Conservation (phyloP, 495 filamentous ascomycete genomes). For the Hyaloscypha bicolor region DNA sequence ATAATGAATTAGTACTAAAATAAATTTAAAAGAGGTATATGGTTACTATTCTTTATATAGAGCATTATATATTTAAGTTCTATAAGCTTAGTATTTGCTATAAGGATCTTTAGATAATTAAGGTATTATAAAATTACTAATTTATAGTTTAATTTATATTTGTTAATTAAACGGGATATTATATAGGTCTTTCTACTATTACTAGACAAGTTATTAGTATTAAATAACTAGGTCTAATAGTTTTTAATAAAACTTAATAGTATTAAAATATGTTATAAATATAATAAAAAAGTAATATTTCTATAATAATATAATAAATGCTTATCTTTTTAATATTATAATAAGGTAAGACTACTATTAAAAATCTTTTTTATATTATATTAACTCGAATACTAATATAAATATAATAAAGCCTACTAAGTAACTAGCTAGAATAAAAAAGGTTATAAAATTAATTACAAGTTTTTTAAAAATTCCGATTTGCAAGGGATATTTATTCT, state of each 20-base stretch:
- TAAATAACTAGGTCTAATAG: conserved; percentile 35
- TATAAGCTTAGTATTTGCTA: conserved; percentile 31
- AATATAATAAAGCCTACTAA: conserved; percentile 32
- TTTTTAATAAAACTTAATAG: conserved; percentile 34
- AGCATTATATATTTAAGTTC: conserved; percentile 33
- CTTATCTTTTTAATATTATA: conserved; percentile 38
- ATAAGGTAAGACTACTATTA: conserved; percentile 33
- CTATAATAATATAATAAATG: conserved; percentile 33
- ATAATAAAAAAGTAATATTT: conserved; percentile 31
- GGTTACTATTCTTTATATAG: conserved; percentile 39
- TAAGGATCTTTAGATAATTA: conserved; percentile 34
- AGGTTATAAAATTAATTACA: conserved; percentile 41
- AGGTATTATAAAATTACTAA: conserved; percentile 33
- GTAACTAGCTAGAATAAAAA: conserved; percentile 38
- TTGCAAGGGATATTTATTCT: conserved; percentile 35
- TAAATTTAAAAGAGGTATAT: conserved; percentile 36
- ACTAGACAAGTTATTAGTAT: conserved; percentile 32
- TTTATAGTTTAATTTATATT: background rate
- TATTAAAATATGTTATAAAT: conserved; percentile 33
- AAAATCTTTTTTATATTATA: conserved; percentile 20
- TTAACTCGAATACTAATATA: conserved; percentile 32
- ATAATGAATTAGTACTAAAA: conserved; percentile 30
- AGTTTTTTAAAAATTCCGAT: conserved; percentile 40
- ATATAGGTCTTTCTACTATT: conserved; percentile 36
- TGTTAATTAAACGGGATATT: conserved; percentile 4